A percentile compares a stretch with the other conserved stretches of the same genome.
These are phyloP conservation scores for Fusarium sp. DNA, from an alignment of 2,329 filamentous ascomycete species.

Conservation along the genomic window DNA sequence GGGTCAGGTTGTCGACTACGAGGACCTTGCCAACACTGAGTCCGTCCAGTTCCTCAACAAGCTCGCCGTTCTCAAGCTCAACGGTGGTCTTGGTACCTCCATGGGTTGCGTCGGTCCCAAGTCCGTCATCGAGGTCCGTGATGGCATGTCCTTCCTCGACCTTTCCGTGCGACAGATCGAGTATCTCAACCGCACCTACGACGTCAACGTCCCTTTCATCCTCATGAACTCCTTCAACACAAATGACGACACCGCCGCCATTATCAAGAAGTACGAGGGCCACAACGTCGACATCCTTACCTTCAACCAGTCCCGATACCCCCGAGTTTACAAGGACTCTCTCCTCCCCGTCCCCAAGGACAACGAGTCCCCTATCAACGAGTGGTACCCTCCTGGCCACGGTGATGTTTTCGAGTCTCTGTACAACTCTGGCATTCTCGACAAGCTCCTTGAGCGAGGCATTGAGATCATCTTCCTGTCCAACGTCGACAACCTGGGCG, in stretches of 20 bases:
- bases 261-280: slow-evolving; percentile 99
- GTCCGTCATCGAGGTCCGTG: slow-evolving; percentile 98
- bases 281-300: slow-evolving; percentile 99
- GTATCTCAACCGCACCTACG: slow-evolving; percentile 98
- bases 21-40: slow-evolving; percentile 87
- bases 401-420: slow-evolving; percentile 99
- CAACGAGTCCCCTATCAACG: slow-evolving; percentile 85
- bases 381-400: slow-evolving; percentile 99
- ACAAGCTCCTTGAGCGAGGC: slow-evolving; percentile 93
- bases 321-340: slow-evolving; percentile 97
- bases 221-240: slow-evolving; percentile 99
- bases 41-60: slow-evolving; percentile 96
- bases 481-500: slow-evolving; percentile 98
- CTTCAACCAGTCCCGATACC: slow-evolving; percentile 99
- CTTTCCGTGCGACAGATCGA: slow-evolving; percentile 98
- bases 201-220: slow-evolving; percentile 96
- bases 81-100: slow-evolving; percentile 98
- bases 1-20: slow-evolving; percentile 95
- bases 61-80: slow-evolving; percentile 98
- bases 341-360: slow-evolving; percentile 94
- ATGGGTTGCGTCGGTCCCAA: slow-evolving; percentile 99
- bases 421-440: slow-evolving; percentile 98
- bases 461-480: slow-evolving; percentile 99
- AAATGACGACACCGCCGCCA: slow-evolving; percentile 95
- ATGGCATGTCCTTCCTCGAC: slow-evolving; percentile 99